Evolutionary conservation across 495 filamentous ascomycete species (phyloP).

Genomic region (Xylaria palmicola): DNA sequence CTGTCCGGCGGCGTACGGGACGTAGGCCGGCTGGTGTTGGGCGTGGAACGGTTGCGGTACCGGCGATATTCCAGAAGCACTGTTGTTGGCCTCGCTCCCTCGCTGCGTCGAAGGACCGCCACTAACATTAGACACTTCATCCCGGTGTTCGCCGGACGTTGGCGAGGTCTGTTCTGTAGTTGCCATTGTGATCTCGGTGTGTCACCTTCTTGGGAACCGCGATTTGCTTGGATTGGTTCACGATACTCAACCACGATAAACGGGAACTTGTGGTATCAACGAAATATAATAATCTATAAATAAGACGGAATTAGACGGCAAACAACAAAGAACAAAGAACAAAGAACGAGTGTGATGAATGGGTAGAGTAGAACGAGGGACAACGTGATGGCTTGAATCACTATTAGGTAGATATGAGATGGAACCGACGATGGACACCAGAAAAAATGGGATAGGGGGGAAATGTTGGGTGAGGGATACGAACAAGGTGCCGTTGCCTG

Average conservation of each 20-base stretch:
- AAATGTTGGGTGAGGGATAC: neutral
- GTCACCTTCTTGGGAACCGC: neutral
- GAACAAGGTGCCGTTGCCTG: too few relatives aligned
- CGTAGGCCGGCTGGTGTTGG: conserved; percentile 16
- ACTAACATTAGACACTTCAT: neutral
- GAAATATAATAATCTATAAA: too few relatives aligned
- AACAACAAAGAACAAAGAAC: neutral
- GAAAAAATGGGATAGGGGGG: neutral
- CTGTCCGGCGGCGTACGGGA: conserved; percentile 20
- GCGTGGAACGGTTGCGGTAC: conserved; percentile 5
- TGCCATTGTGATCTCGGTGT: neutral
- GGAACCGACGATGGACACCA: neutral
- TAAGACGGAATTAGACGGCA: too few relatives aligned
- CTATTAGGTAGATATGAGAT: neutral
- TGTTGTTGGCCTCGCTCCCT: neutral
- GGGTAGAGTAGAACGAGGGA: neutral
- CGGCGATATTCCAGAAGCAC: neutral
- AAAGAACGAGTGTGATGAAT: neutral
- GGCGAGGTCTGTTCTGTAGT: neutral
- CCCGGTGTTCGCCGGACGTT: neutral
- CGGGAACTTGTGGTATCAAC: neutral
- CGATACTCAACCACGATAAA: neutral
- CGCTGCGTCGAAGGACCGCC: neutral
- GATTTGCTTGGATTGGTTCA: neutral
- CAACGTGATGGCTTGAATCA: neutral